A percentile compares a stretch with the other conserved stretches of the same genome.
Conservation (phyloP, 139 green algal species). For the Chloropicon primus region DNA sequence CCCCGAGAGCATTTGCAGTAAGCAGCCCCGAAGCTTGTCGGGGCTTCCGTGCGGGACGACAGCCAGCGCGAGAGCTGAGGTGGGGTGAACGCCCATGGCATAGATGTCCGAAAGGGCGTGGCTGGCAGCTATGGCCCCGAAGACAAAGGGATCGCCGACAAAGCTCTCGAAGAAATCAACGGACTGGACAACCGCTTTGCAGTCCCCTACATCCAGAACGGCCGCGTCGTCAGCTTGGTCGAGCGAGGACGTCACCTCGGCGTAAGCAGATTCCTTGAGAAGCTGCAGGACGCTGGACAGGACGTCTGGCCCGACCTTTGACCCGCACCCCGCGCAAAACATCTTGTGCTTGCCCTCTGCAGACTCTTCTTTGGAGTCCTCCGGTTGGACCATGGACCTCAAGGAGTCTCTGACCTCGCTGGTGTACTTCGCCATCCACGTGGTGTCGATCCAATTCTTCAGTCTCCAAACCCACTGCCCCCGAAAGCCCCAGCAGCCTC, state of each 20-base stretch:
- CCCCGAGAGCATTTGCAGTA: neutral
- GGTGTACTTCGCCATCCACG: conserved; percentile 72
- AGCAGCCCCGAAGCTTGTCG: conserved; percentile 20
- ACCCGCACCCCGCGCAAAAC: conserved; percentile 80
- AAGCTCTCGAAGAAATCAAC: conserved; percentile 78
- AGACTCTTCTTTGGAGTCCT: neutral
- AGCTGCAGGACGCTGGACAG: neutral
- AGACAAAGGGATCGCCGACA: conserved; percentile 60
- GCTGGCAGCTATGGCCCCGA: conserved; percentile 51
- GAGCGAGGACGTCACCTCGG: conserved; percentile 29
- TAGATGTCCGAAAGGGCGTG: conserved; percentile 38
- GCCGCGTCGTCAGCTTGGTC: conserved; percentile 28
- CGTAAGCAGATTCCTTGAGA: neutral
- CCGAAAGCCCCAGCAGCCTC: conserved; percentile 11
- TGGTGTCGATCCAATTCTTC: conserved; percentile 84
- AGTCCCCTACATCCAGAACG: conserved; percentile 13
- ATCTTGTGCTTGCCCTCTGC: conserved; percentile 15
- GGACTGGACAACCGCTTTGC: conserved; percentile 59
- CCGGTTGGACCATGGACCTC: neutral
- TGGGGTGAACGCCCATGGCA: conserved; percentile 47
- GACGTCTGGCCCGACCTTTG: conserved; percentile 50
- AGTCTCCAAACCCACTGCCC: conserved; percentile 55
- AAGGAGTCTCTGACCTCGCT: conserved; percentile 20
- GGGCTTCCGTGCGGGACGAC: conserved; percentile 45
- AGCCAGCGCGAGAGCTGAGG: conserved; percentile 53